Conservation (phyloP, 805 yeast genomes). For the Candida taoyuanica region DNA sequence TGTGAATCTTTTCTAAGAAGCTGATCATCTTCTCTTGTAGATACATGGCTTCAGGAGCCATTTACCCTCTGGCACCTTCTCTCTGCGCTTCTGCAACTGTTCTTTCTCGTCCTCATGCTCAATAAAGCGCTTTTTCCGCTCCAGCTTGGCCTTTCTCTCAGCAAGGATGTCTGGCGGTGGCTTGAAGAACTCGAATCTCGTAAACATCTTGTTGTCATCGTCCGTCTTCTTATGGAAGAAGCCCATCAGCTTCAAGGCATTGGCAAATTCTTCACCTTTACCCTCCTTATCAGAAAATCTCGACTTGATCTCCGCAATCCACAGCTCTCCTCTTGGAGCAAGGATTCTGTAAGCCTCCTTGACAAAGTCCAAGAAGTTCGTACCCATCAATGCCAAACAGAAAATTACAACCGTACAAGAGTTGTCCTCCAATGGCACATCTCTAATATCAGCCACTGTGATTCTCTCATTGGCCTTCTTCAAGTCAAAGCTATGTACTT, state of each 20-base stretch:
- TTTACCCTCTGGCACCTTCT: slow-evolving; percentile 63
- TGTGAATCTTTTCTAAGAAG: too few relatives aligned
- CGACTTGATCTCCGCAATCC: slow-evolving; percentile 97
- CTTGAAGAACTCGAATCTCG: slow-evolving; percentile 89
- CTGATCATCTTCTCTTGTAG: slow-evolving; percentile 72
- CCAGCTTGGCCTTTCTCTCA: slow-evolving; percentile 56
- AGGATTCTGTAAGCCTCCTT: slow-evolving; percentile 84
- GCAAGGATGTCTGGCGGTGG: slow-evolving; percentile 67
- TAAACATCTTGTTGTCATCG: slow-evolving; percentile 86
- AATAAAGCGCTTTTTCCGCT: slow-evolving; percentile 60
- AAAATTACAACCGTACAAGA: slow-evolving; percentile 87
- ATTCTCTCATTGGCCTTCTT: slow-evolving; percentile 83
- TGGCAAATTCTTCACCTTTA: slow-evolving; percentile 74
- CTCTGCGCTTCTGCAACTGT: slow-evolving; percentile 50
- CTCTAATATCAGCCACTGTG: slow-evolving; percentile 93
- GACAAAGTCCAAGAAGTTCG: slow-evolving; percentile 88
- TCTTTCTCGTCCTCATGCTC: slow-evolving; percentile 66
- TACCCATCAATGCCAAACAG: slow-evolving; percentile 95
- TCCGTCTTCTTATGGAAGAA: slow-evolving; percentile 88
- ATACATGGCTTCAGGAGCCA: slow-evolving; percentile 96
- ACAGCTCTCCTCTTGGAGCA: slow-evolving; percentile 87
- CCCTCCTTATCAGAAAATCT: slow-evolving; percentile 76
- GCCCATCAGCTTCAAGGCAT: slow-evolving; percentile 71
- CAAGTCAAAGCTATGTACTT: slow-evolving; percentile 87
- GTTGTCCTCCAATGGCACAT: slow-evolving; percentile 77